phyloP scores from a whole-genome alignment of 2,329 filamentous ascomycete genomes.

The Xylariaceae sp. region DNA sequence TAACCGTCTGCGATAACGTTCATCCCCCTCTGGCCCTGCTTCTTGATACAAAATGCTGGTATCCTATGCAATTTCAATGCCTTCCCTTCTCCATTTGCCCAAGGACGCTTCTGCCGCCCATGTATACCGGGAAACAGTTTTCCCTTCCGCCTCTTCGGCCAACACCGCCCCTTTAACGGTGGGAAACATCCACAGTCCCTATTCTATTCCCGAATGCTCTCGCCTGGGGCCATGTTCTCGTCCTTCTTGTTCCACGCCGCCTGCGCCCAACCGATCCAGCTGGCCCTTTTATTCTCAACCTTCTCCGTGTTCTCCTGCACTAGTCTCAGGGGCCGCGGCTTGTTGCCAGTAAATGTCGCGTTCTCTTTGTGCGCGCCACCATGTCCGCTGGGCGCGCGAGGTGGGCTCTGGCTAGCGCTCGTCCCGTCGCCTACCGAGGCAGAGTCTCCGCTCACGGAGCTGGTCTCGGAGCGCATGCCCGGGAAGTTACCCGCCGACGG shows the following conservation, averaged over 20 bases:
- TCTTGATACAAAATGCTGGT: too few relatives aligned
- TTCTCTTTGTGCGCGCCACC: slow-evolving; percentile 39
- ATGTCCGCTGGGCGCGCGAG: slow-evolving; percentile 34
- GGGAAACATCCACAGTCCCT: too few relatives aligned
- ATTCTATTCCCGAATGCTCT: slow-evolving; percentile 15
- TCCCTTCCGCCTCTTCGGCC: too few relatives aligned
- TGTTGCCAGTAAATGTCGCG: slow-evolving; percentile 60
- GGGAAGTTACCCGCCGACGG: slow-evolving; percentile 64
- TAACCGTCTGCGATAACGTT: too few relatives aligned
- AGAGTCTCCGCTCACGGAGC: slow-evolving; percentile 65
- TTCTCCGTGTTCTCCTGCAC: slow-evolving; percentile 71
- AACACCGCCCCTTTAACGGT: too few relatives aligned
- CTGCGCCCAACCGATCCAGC: slow-evolving; percentile 60
- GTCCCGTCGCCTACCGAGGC: slow-evolving; percentile 48
- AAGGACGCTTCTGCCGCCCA: too few relatives aligned
- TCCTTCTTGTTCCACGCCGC: slow-evolving; percentile 44
- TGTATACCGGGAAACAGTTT: too few relatives aligned
- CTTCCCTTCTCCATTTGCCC: too few relatives aligned
- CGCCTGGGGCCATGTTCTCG: slow-evolving; percentile 26
- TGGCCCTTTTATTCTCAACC: slow-evolving; percentile 53
- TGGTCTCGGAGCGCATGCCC: slow-evolving; percentile 63
- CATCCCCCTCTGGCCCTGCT: too few relatives aligned
- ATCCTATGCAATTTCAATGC: too few relatives aligned
- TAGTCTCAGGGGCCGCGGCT: slow-evolving; percentile 78
- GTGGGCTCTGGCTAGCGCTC: slow-evolving; percentile 47